A percentile compares a stretch with the other conserved stretches of the same genome.
Evolutionary conservation across 2,329 filamentous ascomycete genomes (phyloP).

Genomic region (Trichoderma koningiopsis): DNA sequence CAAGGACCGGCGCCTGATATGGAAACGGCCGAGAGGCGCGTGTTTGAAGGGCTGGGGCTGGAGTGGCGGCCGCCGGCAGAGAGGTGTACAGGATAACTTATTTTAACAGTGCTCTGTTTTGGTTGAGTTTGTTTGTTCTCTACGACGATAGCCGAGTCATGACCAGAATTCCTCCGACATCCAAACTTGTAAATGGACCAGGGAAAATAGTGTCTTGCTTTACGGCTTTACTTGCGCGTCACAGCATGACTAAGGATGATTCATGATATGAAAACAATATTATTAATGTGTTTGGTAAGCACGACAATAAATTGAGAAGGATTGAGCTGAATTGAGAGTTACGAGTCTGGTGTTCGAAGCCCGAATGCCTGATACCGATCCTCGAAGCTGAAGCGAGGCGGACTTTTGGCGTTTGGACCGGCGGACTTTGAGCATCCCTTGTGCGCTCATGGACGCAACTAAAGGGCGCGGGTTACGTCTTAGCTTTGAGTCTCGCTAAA

Average conservation of each 20-base stretch:
- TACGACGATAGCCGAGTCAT: neutral
- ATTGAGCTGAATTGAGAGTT: neutral
- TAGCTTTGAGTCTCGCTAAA: neutral
- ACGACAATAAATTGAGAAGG: neutral
- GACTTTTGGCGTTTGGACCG: neutral
- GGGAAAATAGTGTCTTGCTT: neutral
- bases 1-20: constrained; percentile 58
- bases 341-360: neutral
- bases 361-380: neutral
- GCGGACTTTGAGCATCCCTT: constrained; percentile 6
- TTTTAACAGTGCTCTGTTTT: too few relatives aligned
- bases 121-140: neutral
- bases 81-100: constrained; percentile 59
- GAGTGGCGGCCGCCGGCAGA: constrained; percentile 67
- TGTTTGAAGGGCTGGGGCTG: constrained; percentile 77
- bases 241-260: neutral
- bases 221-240: neutral
- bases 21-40: constrained; percentile 73
- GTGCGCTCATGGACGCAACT: neutral
- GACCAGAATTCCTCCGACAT: neutral
- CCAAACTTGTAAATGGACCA: neutral
- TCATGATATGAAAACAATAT: neutral
- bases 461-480: neutral
- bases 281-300: neutral
- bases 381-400: constrained; percentile 1